phyloP scores from a whole-genome alignment of 306 rosid genomes.

The Hippophae rhamnoides region DNA sequence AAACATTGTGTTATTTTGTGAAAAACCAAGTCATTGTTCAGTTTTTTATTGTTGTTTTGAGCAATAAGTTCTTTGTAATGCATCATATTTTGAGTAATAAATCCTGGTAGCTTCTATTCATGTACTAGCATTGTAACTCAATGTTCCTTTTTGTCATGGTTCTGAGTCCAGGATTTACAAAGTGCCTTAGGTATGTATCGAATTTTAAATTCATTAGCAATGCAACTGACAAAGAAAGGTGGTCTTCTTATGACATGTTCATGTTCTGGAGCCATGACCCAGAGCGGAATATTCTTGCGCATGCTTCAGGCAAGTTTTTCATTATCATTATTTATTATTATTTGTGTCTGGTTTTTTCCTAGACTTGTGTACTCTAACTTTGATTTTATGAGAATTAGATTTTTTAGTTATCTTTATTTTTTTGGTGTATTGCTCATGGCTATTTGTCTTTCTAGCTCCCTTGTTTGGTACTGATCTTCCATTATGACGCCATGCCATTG shows the following conservation, averaged over 20 bases:
- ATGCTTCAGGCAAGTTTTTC: slow-evolving; percentile 58
- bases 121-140: slow-evolving; percentile 8
- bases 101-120: not conserved
- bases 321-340: not conserved
- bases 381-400: not conserved
- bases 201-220: slow-evolving; percentile 70
- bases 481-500: too few species aligned
- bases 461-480: too few species aligned
- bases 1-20: too few species aligned
- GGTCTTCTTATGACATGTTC: slow-evolving; percentile 96
- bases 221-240: slow-evolving; percentile 76
- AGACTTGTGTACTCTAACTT: not conserved
- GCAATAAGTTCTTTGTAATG: too few species aligned
- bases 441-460: not conserved
- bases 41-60: too few species aligned
- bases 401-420: not conserved
- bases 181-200: slow-evolving; percentile 88
- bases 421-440: not conserved
- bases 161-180: slow-evolving; percentile 50
- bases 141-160: slow-evolving; percentile 5
- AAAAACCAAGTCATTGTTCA: too few species aligned
- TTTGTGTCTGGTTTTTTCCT: not conserved
- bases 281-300: slow-evolving; percentile 66
- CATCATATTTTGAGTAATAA: too few species aligned
- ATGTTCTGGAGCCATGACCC: slow-evolving; percentile 88